Percentiles rank a stretch among this genome's conserved stretches.
Evolutionary conservation across 2,329 filamentous ascomycete species (phyloP).

Genomic region (Colletotrichum sp.): DNA sequence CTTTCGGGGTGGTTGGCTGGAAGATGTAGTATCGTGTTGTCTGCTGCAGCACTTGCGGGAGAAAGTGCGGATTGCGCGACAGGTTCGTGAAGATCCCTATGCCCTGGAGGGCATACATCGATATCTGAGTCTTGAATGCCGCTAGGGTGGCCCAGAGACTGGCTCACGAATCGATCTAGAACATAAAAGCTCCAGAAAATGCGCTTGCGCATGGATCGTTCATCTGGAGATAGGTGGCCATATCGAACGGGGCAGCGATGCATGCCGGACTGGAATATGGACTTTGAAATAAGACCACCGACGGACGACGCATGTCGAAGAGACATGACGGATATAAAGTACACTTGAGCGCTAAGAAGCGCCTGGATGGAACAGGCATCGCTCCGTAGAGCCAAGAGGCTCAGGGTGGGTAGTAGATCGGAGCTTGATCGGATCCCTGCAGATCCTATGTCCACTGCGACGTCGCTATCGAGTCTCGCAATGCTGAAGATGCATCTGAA

Average conservation of each 20-base stretch:
- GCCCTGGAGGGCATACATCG: conserved; percentile 39
- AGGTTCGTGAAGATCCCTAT: conserved; percentile 28
- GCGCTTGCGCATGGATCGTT: conserved; percentile 40
- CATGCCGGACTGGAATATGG: conserved; percentile 53
- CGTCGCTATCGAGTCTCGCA: conserved; percentile 36
- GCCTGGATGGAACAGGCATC: conserved; percentile 53
- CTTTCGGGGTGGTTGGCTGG: conserved; percentile 8
- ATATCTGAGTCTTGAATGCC: conserved; percentile 39
- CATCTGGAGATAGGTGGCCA: conserved; percentile 39
- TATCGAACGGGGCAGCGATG: conserved; percentile 58
- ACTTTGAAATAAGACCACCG: conserved; percentile 49
- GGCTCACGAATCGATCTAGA: conserved; percentile 39
- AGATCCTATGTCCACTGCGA: conserved; percentile 26
- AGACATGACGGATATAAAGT: conserved; percentile 51
- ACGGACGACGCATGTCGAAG: conserved; percentile 53
- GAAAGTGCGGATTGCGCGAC: not conserved
- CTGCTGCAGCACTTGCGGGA: not conserved
- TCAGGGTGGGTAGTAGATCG: conserved; percentile 35
- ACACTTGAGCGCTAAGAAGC: conserved; percentile 51
- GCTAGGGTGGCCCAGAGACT: conserved; percentile 38
- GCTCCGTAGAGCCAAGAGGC: conserved; percentile 41
- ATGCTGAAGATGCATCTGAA: conserved; percentile 58
- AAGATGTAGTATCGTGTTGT: conserved; percentile 1
- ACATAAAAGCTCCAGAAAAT: conserved; percentile 45
- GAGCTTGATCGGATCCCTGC: not conserved